A percentile compares a stretch with the other conserved stretches of the same genome.
These are phyloP conservation scores for Dothistroma septosporum DNA, from an alignment of 2,329 filamentous ascomycete genomes.

Conservation along the genomic window DNA sequence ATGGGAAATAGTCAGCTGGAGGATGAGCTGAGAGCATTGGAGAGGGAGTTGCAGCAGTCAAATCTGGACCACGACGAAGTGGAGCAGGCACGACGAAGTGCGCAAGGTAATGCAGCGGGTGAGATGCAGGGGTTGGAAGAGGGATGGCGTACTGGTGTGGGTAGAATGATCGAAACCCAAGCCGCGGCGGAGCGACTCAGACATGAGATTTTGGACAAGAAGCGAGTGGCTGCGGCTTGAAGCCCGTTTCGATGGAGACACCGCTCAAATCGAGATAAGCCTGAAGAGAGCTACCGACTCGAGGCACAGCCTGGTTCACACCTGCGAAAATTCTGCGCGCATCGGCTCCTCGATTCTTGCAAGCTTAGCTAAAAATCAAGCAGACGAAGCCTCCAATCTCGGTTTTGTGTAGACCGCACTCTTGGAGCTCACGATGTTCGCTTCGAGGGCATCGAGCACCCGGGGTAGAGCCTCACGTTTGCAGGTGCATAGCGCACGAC, in stretches of 20 bases:
- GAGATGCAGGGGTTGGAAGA: conserved; percentile 73
- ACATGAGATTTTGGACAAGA: conserved; percentile 61
- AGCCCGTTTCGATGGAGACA: background rate
- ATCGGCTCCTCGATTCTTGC: background rate
- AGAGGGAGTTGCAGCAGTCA: conserved; percentile 67
- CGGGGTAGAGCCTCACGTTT: background rate
- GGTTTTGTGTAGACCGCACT: background rate
- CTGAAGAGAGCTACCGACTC: background rate
- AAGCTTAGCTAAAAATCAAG: background rate
- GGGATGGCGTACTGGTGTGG: conserved; percentile 74
- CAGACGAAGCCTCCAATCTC: background rate
- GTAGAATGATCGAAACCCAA: conserved; percentile 78
- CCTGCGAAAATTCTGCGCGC: background rate
- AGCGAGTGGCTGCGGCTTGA: conserved; percentile 43
- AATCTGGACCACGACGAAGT: conserved; percentile 69
- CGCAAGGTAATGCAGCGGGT: conserved; percentile 66
- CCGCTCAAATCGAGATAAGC: background rate
- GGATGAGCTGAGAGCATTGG: conserved; percentile 62
- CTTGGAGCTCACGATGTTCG: background rate
- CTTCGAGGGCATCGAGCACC: background rate
- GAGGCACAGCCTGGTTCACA: conserved; percentile 11
- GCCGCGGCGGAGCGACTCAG: conserved; percentile 72
- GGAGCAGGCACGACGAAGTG: conserved; percentile 63
- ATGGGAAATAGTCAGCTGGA: conserved; percentile 78
- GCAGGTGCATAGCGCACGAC: background rate